These are phyloP conservation scores for Collybia nuda DNA, from an alignment of 768 basidiomycete species.

Conservation along the genomic window DNA sequence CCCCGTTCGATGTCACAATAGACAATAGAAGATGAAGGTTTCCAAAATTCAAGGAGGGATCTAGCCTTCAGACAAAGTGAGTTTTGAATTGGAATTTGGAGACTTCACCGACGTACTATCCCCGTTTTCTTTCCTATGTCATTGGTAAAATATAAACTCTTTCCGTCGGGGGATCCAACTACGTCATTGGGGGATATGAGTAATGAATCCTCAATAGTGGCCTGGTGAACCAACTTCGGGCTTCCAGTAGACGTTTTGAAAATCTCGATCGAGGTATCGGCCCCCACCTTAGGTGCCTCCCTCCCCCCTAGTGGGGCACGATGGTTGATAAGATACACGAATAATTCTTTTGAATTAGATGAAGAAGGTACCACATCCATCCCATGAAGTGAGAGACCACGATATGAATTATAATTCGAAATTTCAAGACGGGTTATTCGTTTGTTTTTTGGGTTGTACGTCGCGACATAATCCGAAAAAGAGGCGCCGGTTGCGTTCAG, in stretches of 20 bases:
- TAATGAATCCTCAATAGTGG: slow-evolving; percentile 54
- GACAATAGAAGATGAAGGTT: slow-evolving; percentile 49
- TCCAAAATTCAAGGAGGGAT: slow-evolving; percentile 18
- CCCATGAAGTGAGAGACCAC: slow-evolving; percentile 59
- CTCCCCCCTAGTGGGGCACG: slow-evolving; percentile 44
- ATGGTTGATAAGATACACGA: slow-evolving; percentile 74
- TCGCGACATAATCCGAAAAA: slow-evolving; percentile 55
- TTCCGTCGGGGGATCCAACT: slow-evolving; percentile 62
- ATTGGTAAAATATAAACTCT: slow-evolving; percentile 71
- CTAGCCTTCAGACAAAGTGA: slow-evolving; percentile 7
- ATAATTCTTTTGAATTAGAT: slow-evolving; percentile 47
- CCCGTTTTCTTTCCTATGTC: slow-evolving; percentile 57
- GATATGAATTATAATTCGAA: slow-evolving; percentile 32
- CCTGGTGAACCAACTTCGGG: slow-evolving; percentile 47
- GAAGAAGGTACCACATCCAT: slow-evolving; percentile 66
- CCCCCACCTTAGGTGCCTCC: slow-evolving; percentile 47
- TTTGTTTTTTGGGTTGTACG: slow-evolving; percentile 50
- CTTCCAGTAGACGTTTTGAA: slow-evolving; percentile 54
- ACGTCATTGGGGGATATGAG: slow-evolving; percentile 72
- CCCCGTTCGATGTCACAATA: slow-evolving; percentile 62
- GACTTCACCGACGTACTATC: slow-evolving; percentile 35
- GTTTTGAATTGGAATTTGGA: neutral
- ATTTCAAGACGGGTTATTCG: slow-evolving; percentile 45
- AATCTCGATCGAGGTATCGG: slow-evolving; percentile 71
- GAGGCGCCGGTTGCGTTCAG: slow-evolving; percentile 39